Evolutionary conservation across 768 basidiomycete species (phyloP).

Genomic region (Tremella yokohamensis): DNA sequence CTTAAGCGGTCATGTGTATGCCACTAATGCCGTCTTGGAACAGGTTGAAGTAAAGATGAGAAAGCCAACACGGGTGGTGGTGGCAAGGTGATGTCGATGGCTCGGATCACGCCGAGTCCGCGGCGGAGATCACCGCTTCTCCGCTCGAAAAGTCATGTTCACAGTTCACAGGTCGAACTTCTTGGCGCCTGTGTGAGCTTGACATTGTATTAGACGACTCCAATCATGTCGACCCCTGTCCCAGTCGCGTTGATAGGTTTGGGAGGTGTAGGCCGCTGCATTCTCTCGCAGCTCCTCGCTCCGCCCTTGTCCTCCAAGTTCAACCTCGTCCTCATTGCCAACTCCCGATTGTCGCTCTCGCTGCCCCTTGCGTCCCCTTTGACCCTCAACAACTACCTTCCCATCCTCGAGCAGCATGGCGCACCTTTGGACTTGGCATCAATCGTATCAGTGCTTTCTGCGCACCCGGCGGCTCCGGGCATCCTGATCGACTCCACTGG

Average conservation of each 20-base stretch:
- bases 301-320: constrained; percentile 56
- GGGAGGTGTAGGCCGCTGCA: constrained; percentile 85
- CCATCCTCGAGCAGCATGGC: constrained; percentile 53
- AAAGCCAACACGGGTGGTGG: no score
- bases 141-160: no score
- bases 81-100: no score
- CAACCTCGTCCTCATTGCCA: constrained; percentile 52
- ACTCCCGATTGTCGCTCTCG: constrained; percentile 51
- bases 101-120: no score
- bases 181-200: no score
- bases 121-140: no score
- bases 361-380: constrained; percentile 39
- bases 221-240: constrained; percentile 27
- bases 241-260: constrained; percentile 81
- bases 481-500: constrained; percentile 90
- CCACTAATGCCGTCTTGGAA: no score
- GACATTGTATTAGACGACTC: neutral
- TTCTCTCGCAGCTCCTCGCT: constrained; percentile 74
- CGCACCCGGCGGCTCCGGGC: constrained; percentile 54
- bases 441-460: constrained; percentile 53
- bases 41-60: no score
- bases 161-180: no score
- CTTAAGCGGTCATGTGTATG: no score
- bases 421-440: constrained; percentile 58
- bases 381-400: constrained; percentile 32